A percentile compares a stretch with the other conserved stretches of the same genome.
These are phyloP conservation scores for Pelargonium fulgidum DNA, from an alignment of 441 rosid species.

Conservation along the genomic window DNA sequence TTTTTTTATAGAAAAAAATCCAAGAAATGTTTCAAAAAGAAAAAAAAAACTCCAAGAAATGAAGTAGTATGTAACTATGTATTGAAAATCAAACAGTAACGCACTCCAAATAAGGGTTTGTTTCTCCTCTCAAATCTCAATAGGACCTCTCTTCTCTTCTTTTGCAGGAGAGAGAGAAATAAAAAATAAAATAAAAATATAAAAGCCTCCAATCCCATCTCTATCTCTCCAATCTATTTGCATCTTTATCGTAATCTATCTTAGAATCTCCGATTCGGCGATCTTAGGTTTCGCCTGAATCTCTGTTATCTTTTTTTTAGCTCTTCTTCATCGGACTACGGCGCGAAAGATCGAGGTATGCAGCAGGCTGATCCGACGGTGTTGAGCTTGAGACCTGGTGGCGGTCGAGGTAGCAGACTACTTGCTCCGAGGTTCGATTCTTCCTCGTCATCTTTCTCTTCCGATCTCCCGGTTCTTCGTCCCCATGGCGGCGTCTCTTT, in stretches of 20 bases:
- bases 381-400: constrained; percentile 98
- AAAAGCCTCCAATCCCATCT: background rate
- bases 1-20: too few species aligned
- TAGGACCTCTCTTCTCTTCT: constrained; percentile 23
- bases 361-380: constrained; percentile 91
- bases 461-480: constrained; percentile 68
- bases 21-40: too few species aligned
- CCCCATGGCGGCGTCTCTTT: constrained; percentile 52
- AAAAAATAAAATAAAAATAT: background rate
- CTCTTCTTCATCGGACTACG: background rate
- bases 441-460: constrained; percentile 39
- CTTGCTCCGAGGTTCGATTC: constrained; percentile 46
- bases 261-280: background rate
- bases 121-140: constrained; percentile 13
- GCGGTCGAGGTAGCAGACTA: constrained; percentile 66
- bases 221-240: background rate
- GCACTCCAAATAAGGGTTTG: too few species aligned
- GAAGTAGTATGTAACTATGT: too few species aligned
- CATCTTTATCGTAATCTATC: background rate
- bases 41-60: too few species aligned
- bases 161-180: constrained; percentile 50
- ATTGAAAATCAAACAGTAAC: too few species aligned
- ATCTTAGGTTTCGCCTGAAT: background rate
- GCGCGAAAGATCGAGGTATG: constrained; percentile 46
- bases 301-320: background rate